Base-by-base conservation (phyloP, 108 stramenopile genomes). In the Craspedostauros australis region DNA sequence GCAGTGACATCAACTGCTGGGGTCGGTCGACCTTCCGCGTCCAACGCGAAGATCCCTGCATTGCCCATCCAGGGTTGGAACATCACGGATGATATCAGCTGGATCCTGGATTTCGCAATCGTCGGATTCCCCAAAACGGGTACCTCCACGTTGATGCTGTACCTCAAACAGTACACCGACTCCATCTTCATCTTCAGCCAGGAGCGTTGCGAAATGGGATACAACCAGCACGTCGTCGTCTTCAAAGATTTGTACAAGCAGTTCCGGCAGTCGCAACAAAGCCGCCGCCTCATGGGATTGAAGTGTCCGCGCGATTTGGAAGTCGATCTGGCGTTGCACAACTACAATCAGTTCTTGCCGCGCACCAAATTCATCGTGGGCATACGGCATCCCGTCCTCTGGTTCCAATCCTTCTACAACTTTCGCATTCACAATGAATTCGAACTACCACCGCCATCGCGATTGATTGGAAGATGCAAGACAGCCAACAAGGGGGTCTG, bases 381-480 rank as follows among this genome's bases (percentile, higher is more conserved):
- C 1, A 2, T 85, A 15, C 66, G 88, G 11, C 81, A 91, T 76
- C 88, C 88, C 0, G 64, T 85, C 11, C 44, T 63, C 2, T 86
- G 84, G 88, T 86, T 89, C 46, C 51, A 79, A 50, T 62, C 66
- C 40, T 89, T 86, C 51, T 85, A 84, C 60, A 89, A 89, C 46
- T 83, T 80, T 61, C 84, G 84, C 38, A 30, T 74, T 3, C 26
- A 70, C n/a, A 76, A 80, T 41, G 59, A 56, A 23, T 73, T 66
- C 39, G 15, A 52, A 41, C 67, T 77, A 75, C 72, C 64, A 46
- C 50, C 74, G n/a, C 33, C 46, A 27, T 56, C 74, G 42, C 33
- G 46, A 12, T 49, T 66, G 12, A 34, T 74, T 34, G 73, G 73
- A 26, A 30, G 30, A 11, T 79, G 78, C 38, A 26, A 25, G 15